Evolutionary conservation across 768 basidiomycete genomes (phyloP).

Genomic region (button mushroom (Agaricus bisporus)): DNA sequence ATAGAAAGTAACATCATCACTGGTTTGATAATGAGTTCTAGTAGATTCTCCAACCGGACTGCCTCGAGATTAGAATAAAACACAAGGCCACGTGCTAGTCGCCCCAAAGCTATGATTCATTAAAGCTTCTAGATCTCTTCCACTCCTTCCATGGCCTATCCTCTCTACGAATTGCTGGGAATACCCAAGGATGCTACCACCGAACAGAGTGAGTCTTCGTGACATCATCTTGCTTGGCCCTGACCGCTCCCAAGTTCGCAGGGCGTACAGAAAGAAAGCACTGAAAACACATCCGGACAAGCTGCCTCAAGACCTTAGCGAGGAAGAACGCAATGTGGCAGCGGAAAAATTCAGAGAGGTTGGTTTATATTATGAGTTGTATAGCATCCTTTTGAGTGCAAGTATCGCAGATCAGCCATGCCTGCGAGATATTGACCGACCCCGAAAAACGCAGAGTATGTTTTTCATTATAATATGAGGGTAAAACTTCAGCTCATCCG

Average conservation of each 20-base stretch:
- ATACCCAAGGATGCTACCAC: slow-evolving; percentile 45
- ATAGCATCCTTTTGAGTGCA: neutral
- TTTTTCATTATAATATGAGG: neutral
- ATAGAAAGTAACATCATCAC: neutral
- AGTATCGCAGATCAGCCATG: slow-evolving; percentile 56
- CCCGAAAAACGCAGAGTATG: slow-evolving; percentile 49
- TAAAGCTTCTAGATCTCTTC: too few relatives aligned
- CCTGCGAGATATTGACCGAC: slow-evolving; percentile 71
- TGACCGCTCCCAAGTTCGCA: slow-evolving; percentile 25
- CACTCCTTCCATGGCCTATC: slow-evolving; percentile 36
- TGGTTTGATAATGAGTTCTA: too few relatives aligned
- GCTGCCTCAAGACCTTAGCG: slow-evolving; percentile 45
- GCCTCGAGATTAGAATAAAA: neutral
- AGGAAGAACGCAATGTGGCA: slow-evolving; percentile 44
- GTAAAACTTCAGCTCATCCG: neutral
- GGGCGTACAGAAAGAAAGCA: slow-evolving; percentile 60
- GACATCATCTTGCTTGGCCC: neutral
- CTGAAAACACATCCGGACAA: slow-evolving; percentile 74
- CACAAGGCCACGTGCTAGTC: slow-evolving; percentile 13
- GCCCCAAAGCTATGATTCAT: slow-evolving; percentile 6
- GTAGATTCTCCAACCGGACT: too few relatives aligned
- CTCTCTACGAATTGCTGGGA: slow-evolving; percentile 62
- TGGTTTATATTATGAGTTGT: neutral
- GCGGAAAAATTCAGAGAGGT: slow-evolving; percentile 52
- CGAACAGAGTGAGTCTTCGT: slow-evolving; percentile 54